A percentile compares a stretch with the other conserved stretches of the same genome.
These are phyloP conservation scores for Carex myosuroides DNA, from an alignment of 176 grass and related monocot genomes.

Conservation along the genomic window DNA sequence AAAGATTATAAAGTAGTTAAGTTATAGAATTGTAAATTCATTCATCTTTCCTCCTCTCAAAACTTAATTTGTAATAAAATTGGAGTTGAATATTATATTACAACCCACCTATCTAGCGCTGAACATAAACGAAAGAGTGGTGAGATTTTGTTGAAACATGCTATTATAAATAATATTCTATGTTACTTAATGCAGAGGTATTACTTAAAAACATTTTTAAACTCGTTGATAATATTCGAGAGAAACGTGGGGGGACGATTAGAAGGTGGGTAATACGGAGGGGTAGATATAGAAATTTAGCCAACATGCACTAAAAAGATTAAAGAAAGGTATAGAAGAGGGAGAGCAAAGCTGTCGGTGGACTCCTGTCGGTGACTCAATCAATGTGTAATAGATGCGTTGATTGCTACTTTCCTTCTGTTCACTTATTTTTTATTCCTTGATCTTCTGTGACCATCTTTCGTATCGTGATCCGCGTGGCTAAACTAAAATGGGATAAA, in stretches of 20 bases:
- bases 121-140: background rate
- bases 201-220: background rate
- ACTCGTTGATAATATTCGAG: background rate
- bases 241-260: background rate
- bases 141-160: background rate
- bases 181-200: background rate
- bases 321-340: background rate
- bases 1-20: too few species aligned
- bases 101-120: too few species aligned
- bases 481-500: background rate
- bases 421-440: background rate
- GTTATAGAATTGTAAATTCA: too few species aligned
- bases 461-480: background rate
- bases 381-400: background rate
- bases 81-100: too few species aligned
- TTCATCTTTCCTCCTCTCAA: too few species aligned
- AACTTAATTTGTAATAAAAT: too few species aligned
- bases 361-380: conserved; percentile 61
- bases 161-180: background rate
- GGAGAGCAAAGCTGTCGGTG: conserved; percentile 51
- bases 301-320: background rate
- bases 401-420: background rate
- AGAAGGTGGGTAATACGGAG: background rate
- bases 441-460: background rate
- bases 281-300: background rate